Evolutionary conservation across 768 basidiomycete genomes (phyloP).

Genomic region (Pulveroboletus sp.): DNA sequence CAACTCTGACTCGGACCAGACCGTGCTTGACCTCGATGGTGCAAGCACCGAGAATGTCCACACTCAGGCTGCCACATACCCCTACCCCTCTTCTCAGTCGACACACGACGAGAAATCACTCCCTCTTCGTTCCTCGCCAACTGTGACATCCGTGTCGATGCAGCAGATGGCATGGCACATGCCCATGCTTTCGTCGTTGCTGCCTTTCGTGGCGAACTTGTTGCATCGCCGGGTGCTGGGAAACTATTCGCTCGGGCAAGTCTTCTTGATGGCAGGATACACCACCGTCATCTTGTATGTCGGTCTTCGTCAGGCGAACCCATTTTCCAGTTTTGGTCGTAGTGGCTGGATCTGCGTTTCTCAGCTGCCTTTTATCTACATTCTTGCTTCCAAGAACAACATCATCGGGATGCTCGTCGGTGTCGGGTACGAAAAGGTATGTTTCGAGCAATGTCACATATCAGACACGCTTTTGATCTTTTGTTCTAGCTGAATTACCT

Average conservation of each 20-base stretch:
- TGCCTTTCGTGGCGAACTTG: slow-evolving; percentile 41
- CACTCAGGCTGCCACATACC: neutral
- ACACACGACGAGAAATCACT: slow-evolving; percentile 12
- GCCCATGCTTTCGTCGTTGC: slow-evolving; percentile 37
- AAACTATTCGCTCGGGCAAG: slow-evolving; percentile 52
- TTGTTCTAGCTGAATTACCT: slow-evolving; percentile 62
- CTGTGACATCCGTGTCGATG: neutral
- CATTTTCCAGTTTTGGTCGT: slow-evolving; percentile 49
- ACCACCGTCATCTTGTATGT: slow-evolving; percentile 42
- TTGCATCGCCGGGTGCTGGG: slow-evolving; percentile 45
- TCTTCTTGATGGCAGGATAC: slow-evolving; percentile 45
- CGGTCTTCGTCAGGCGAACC: slow-evolving; percentile 47
- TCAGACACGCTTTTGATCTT: neutral
- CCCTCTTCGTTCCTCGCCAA: slow-evolving; percentile 12
- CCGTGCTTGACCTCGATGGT: slow-evolving; percentile 17
- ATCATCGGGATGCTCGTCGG: slow-evolving; percentile 56
- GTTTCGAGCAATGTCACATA: neutral
- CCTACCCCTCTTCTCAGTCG: slow-evolving; percentile 1
- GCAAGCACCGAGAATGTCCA: slow-evolving; percentile 12
- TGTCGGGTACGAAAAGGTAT: slow-evolving; percentile 66
- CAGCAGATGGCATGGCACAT: slow-evolving; percentile 31
- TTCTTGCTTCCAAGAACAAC: slow-evolving; percentile 71
- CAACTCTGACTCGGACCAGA: slow-evolving; percentile 10
- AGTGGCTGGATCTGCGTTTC: slow-evolving; percentile 52
- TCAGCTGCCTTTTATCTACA: slow-evolving; percentile 63